phyloP scores from a whole-genome alignment of 116 monocot genomes.

The Phalaenopsis hybrid region DNA sequence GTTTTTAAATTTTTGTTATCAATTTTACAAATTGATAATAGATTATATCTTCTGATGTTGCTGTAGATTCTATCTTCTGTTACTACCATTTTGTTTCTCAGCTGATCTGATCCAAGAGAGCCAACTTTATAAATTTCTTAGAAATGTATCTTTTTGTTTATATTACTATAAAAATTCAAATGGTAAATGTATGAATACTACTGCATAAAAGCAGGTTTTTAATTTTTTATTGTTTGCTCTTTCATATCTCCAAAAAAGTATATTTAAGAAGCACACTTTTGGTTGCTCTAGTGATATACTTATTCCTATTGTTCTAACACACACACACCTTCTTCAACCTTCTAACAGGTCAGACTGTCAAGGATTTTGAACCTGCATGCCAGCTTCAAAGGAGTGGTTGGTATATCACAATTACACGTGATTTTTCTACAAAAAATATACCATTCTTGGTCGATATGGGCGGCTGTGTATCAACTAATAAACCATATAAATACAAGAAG shows the following conservation, averaged over 20 bases:
- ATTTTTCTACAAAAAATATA: not conserved
- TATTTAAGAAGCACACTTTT: not conserved
- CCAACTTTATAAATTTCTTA: too few relatives aligned
- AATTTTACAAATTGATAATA: too few relatives aligned
- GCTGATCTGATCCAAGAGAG: too few relatives aligned
- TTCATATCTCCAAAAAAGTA: not conserved
- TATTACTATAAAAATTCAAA: too few relatives aligned
- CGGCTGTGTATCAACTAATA: constrained; percentile 43
- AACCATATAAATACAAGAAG: constrained; percentile 15
- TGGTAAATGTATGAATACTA: too few relatives aligned
- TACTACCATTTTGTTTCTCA: too few relatives aligned
- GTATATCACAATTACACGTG: constrained; percentile 3
- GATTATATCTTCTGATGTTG: too few relatives aligned
- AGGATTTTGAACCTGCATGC: not conserved
- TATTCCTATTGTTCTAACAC: too few relatives aligned
- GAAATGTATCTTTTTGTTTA: too few relatives aligned
- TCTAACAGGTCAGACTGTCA: not conserved
- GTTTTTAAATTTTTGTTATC: not conserved
- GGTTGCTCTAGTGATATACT: not conserved
- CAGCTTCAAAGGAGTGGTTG: not conserved
- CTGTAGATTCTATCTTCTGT: too few relatives aligned
- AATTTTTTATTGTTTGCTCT: not conserved
- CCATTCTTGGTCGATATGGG: constrained; percentile 36
- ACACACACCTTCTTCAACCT: not conserved
- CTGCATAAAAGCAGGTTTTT: too few relatives aligned